Conservation (phyloP, 208 protist genomes). For the Crithidia acanthocephali region DNA sequence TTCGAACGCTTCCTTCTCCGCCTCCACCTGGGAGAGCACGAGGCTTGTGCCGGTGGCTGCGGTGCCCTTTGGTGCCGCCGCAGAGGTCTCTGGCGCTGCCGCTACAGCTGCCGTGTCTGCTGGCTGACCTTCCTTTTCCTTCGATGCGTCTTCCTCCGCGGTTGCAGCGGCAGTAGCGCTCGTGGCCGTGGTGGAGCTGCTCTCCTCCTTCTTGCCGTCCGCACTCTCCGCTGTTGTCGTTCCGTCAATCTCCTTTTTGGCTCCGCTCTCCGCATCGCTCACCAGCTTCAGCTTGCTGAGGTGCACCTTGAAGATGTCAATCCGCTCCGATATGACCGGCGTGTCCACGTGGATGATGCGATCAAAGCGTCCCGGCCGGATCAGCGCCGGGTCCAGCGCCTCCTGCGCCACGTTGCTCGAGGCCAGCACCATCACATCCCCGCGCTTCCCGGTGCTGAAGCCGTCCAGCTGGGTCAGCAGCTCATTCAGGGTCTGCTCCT, state of each 20-base stretch:
- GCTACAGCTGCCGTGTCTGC: not conserved
- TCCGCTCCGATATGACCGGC: conserved; percentile 92
- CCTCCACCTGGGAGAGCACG: conserved; percentile 30
- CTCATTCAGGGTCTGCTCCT: conserved; percentile 99
- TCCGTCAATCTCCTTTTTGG: not conserved
- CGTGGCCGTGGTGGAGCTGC: no score
- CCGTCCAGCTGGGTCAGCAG: conserved; percentile 99
- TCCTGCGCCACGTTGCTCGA: conserved; percentile 99
- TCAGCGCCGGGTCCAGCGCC: conserved; percentile 99
- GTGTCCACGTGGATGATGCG: conserved; percentile 95
- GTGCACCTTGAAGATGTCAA: conserved; percentile 97
- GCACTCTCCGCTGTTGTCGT: not conserved
- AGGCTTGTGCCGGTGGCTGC: conserved; percentile 15
- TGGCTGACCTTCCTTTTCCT: not conserved
- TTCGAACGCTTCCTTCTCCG: conserved; percentile 33
- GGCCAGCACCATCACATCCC: conserved; percentile 99
- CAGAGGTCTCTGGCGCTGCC: not conserved
- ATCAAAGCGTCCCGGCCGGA: conserved; percentile 99
- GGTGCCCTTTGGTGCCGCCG: not conserved
- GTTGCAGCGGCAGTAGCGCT: no score
- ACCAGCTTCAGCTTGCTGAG: conserved; percentile 81
- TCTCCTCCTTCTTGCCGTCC: no score
- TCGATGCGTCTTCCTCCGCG: not conserved
- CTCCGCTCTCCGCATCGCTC: conserved; percentile 1
- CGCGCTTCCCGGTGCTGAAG: conserved; percentile 99